Base-by-base conservation (phyloP, 257 asterid species). In the Solanum clarkiae region DNA sequence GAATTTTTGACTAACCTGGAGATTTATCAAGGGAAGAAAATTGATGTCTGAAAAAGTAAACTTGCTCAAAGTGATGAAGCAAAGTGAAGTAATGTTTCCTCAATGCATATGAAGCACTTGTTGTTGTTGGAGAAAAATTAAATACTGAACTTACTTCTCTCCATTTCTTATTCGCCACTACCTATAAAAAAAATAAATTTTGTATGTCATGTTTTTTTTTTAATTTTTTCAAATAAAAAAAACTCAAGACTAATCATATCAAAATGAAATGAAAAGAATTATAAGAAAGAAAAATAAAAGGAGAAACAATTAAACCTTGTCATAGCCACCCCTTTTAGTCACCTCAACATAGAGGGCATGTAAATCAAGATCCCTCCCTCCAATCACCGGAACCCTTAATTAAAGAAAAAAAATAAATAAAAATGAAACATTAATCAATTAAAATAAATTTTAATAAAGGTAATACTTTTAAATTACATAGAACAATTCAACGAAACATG, bases 251-350 rank as follows among this genome's bases (percentile, higher is more conserved):
- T 2, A 8, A 17, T 70, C 8, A 40, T 42, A 44, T 65, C 1
- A 6, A n/a, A 72, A 45, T 72, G 4, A 72, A n/a, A 72, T 3
- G 45, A 72, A 72, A 12, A 24, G 1, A 4, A 65, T 13, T 12
- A 26, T 14, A 29, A 22, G 16, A 62, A 62, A 12, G 1, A 65
- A 65, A 29, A 13, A 16, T 32, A 26, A 26, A 26, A 26, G 2
- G 29, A 26, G 29, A 26, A 26, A 26, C 29, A 26, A 26, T 26
- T 6, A 24, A 74, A 93, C 98, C 96, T 94, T 90, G 12, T 93
- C 93, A 85, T 81, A 94, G 69, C 99, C 99, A 49, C 98, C 98
- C 83, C 97, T 88, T 77, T 51, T 86, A 1, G 99, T 94, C 59
- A 94, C 99, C 86, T 92, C 94, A 16, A 87, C 92, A 80, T 94